These are phyloP conservation scores for Gossypium mustelinum DNA, from an alignment of 345 rosid genomes.

Conservation along the genomic window DNA sequence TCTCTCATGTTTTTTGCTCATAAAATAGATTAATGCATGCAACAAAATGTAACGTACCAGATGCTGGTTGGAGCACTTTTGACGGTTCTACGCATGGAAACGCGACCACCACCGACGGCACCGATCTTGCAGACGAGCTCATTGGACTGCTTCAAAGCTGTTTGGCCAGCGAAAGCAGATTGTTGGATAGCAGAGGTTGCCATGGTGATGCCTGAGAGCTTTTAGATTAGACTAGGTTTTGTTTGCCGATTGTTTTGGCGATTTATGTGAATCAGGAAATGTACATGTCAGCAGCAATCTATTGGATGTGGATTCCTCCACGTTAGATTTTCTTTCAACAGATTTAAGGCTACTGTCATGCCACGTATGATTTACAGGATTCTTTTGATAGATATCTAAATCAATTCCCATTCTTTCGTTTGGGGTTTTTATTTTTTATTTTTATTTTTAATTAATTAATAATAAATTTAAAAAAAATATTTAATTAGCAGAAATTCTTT, in stretches of 20 bases:
- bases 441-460: too few species aligned
- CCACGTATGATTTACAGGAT: background rate
- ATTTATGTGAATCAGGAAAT: constrained; percentile 41
- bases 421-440: too few species aligned
- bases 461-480: too few species aligned
- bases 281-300: constrained; percentile 36
- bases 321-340: constrained; percentile 25
- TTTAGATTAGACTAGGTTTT: background rate
- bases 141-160: constrained; percentile 61
- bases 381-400: too few species aligned
- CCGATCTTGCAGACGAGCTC: constrained; percentile 73
- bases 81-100: constrained; percentile 78
- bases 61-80: constrained; percentile 78
- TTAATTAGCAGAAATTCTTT: too few species aligned
- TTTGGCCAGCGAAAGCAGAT: constrained; percentile 75
- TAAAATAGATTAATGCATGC: background rate
- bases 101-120: constrained; percentile 52
- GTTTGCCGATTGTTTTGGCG: background rate
- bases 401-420: too few species aligned
- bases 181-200: constrained; percentile 85
- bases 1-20: background rate
- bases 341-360: constrained; percentile 20
- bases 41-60: constrained; percentile 41
- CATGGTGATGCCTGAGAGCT: constrained; percentile 31
- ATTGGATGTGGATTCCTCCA: constrained; percentile 44